These are phyloP conservation scores for Paramecium bursaria DNA, from an alignment of 73 alveolate species.

Conservation along the genomic window DNA sequence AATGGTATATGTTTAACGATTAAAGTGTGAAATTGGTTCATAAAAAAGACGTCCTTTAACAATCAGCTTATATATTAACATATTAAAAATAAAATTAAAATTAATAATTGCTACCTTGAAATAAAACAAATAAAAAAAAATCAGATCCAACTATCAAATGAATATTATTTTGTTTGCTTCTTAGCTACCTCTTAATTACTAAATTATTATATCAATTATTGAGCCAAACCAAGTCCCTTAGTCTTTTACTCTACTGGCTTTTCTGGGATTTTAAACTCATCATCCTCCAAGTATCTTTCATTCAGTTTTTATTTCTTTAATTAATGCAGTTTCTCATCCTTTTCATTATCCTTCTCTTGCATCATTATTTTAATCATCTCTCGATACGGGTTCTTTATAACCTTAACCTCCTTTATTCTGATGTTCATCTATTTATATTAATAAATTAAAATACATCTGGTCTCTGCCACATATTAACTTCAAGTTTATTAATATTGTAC, in stretches of 20 bases:
- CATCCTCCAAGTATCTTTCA: conserved; percentile 68
- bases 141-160: conserved; percentile 42
- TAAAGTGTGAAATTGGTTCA: conserved; percentile 9
- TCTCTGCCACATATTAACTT: conserved; percentile 66
- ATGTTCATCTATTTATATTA: conserved; percentile 68
- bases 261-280: conserved; percentile 15
- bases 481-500: conserved; percentile 76
- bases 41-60: conserved; percentile 15
- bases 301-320: conserved; percentile 5
- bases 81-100: conserved; percentile 14
- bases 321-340: conserved; percentile 50
- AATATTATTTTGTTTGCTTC: conserved; percentile 19
- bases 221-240: conserved; percentile 36
- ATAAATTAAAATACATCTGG: neutral
- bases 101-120: too few relatives aligned
- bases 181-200: conserved; percentile 12
- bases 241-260: neutral
- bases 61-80: conserved; percentile 22
- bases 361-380: conserved; percentile 74
- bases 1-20: conserved; percentile 55
- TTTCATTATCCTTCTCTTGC: conserved; percentile 54
- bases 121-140: neutral
- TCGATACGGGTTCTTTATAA: conserved; percentile 88
- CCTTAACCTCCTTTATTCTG: conserved; percentile 76
- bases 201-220: neutral